Percentiles rank a stretch among this genome's conserved stretches.
Evolutionary conservation across 2,329 filamentous ascomycete species (phyloP).

Genomic region (Leptodontidium sp.): DNA sequence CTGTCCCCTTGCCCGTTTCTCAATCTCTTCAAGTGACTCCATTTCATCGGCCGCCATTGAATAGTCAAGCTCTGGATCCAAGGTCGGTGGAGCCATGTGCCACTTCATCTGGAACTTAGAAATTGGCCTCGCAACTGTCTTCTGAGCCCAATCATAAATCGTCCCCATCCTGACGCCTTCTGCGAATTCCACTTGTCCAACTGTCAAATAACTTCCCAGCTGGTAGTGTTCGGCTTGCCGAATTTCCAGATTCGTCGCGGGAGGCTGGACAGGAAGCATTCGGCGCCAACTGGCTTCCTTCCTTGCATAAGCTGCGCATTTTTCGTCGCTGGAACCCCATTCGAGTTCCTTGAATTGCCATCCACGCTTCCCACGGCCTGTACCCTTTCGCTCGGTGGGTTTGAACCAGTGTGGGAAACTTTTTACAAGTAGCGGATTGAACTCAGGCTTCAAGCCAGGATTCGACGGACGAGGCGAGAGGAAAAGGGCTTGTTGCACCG

Average conservation of each 20-base stretch:
- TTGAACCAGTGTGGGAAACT: constrained; percentile 26
- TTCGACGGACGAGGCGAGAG: constrained; percentile 16
- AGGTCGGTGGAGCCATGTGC: constrained; percentile 7
- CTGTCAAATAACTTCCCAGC: neutral
- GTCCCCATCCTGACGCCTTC: constrained; percentile 27
- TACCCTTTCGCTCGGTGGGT: neutral
- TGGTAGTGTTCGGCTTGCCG: neutral
- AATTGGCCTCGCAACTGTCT: constrained; percentile 19
- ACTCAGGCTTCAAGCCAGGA: neutral
- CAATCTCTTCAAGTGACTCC: neutral
- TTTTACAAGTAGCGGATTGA: constrained; percentile 26
- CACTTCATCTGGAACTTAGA: constrained; percentile 26
- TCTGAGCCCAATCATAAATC: constrained; percentile 27
- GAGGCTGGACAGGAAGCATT: constrained; percentile 32
- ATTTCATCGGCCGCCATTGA: neutral
- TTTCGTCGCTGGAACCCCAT: constrained; percentile 14
- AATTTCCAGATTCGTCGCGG: constrained; percentile 17
- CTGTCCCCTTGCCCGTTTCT: neutral
- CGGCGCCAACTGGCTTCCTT: constrained; percentile 32
- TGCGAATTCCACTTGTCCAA: constrained; percentile 8
- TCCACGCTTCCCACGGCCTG: neutral
- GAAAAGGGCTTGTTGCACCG: constrained; percentile 27
- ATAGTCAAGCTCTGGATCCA: neutral
- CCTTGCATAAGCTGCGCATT: constrained; percentile 18
- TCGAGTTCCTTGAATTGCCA: constrained; percentile 17